These are phyloP conservation scores for Pichia kluyveri DNA, from an alignment of 805 yeast species.

Conservation along the genomic window DNA sequence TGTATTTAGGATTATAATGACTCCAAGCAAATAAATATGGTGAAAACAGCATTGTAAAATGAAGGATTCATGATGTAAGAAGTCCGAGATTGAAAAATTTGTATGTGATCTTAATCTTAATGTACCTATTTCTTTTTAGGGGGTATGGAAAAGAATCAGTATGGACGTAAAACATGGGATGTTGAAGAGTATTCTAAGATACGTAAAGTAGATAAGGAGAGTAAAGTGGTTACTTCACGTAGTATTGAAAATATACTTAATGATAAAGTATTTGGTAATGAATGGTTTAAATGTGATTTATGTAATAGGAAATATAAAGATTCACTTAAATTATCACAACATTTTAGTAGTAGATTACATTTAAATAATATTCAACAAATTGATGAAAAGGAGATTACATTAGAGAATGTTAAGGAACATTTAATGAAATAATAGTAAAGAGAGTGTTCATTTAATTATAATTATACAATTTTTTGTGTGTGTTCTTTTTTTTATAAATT, in stretches of 20 bases:
- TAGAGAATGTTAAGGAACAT: constrained; percentile 36
- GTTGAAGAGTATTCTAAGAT: constrained; percentile 47
- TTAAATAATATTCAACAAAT: constrained; percentile 31
- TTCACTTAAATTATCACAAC: constrained; percentile 72
- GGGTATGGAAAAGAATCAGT: constrained; percentile 9
- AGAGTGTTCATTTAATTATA: too few species aligned
- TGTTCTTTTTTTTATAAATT: not conserved
- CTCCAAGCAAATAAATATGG: constrained; percentile 27
- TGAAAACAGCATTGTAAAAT: constrained; percentile 9
- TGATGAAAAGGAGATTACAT: constrained; percentile 30
- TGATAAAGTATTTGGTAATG: constrained; percentile 6
- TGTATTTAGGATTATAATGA: not conserved
- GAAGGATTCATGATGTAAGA: too few species aligned
- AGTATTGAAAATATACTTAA: not conserved
- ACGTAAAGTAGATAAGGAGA: constrained; percentile 1
- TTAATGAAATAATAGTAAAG: not conserved
- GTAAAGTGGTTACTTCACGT: too few species aligned
- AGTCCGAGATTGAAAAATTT: too few species aligned
- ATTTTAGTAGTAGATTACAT: constrained; percentile 71
- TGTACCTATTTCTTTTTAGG: too few species aligned
- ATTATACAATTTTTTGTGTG: too few species aligned
- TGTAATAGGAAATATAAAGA: constrained; percentile 81
- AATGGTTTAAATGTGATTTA: constrained; percentile 74
- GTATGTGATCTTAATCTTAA: too few species aligned
- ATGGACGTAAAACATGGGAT: constrained; percentile 69